Evolutionary conservation across 1,139 yeast species (phyloP).

Genomic region (Yamadazyma conglobata): DNA sequence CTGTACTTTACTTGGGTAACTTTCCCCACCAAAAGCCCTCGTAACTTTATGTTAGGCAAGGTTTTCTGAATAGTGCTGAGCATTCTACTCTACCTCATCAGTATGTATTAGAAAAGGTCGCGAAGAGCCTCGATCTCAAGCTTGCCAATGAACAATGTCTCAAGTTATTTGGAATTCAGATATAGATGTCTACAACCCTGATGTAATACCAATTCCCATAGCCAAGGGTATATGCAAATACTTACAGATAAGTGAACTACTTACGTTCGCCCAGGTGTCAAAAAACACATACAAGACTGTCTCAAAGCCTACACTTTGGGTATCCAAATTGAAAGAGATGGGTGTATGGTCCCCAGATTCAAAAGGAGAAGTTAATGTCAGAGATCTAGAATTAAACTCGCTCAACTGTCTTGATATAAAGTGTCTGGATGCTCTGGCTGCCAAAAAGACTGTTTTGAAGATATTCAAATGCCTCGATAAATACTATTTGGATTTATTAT

Average conservation of each 20-base stretch:
- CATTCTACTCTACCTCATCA: constrained; percentile 2
- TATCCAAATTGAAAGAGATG: constrained; percentile 43
- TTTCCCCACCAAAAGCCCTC: not conserved
- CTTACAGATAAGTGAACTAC: constrained; percentile 34
- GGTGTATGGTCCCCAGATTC: constrained; percentile 42
- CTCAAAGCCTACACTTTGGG: constrained; percentile 49
- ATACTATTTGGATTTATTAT: constrained; percentile 44
- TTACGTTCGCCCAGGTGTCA: constrained; percentile 35
- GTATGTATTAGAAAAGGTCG: constrained; percentile 1
- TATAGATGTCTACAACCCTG: constrained; percentile 43
- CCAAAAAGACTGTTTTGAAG: constrained; percentile 40
- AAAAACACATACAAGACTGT: constrained; percentile 36
- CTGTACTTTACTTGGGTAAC: too few species aligned
- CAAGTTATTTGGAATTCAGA: constrained; percentile 49
- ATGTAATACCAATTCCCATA: constrained; percentile 40
- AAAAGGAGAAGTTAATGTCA: constrained; percentile 2
- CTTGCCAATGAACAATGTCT: constrained; percentile 26
- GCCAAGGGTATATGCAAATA: constrained; percentile 36
- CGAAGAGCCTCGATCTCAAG: not conserved
- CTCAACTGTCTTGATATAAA: constrained; percentile 38
- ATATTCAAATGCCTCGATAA: constrained; percentile 43
- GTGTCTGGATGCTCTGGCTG: constrained; percentile 37
- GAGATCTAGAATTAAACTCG: constrained; percentile 20
- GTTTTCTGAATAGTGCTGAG: not conserved
- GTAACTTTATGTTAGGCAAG: not conserved